Evolutionary conservation across 1,284 basidiomycete species (phyloP).

Genomic region (Paramarasmius palmivorus): DNA sequence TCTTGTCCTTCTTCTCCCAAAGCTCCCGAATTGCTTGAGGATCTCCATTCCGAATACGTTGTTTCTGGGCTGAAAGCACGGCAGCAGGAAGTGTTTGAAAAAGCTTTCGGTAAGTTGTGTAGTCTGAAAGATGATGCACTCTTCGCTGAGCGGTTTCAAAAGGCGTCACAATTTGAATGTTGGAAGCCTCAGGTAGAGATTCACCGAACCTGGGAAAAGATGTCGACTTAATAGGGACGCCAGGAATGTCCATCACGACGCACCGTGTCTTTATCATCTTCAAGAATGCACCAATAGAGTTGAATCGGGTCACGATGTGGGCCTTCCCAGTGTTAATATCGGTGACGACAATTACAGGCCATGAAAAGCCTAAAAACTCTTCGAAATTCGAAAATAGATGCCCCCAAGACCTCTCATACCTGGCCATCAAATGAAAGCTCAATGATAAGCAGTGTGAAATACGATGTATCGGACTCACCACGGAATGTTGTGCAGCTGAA

Average conservation of each 20-base stretch:
- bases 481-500: conserved; percentile 70
- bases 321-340: conserved; percentile 71
- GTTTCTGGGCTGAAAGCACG: conserved; percentile 66
- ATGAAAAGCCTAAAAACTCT: conserved; percentile 81
- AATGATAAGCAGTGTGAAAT: conserved; percentile 13
- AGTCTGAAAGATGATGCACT: conserved; percentile 70
- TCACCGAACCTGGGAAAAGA: conserved; percentile 62
- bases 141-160: conserved; percentile 71
- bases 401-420: conserved; percentile 83
- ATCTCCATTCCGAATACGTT: conserved; percentile 70
- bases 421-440: conserved; percentile 25
- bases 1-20: conserved; percentile 72
- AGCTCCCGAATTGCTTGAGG: conserved; percentile 65
- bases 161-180: conserved; percentile 62
- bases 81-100: conserved; percentile 73
- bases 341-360: conserved; percentile 83
- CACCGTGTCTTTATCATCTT: conserved; percentile 81
- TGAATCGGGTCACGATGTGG: conserved; percentile 77
- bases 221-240: conserved; percentile 8
- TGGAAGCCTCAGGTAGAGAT: conserved; percentile 66
- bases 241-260: conserved; percentile 10
- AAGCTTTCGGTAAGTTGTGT: conserved; percentile 71
- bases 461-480: conserved; percentile 51
- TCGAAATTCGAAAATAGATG: conserved; percentile 80
- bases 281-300: conserved; percentile 69